Conservation (phyloP, 805 yeast species). For the Saturnispora silvae region DNA sequence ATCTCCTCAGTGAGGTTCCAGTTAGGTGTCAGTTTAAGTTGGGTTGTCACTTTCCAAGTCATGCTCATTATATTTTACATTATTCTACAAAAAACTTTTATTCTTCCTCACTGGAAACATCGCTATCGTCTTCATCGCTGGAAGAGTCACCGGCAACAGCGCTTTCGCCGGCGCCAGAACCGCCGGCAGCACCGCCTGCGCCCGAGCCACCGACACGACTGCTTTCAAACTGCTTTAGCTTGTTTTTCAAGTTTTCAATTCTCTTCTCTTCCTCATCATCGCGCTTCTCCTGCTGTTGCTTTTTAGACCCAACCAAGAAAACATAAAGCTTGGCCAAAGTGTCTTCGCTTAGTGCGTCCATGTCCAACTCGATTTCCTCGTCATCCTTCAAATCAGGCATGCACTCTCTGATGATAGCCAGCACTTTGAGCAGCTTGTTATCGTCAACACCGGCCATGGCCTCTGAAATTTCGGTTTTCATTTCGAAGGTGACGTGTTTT, state of each 20-base stretch:
- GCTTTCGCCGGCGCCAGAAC: background rate
- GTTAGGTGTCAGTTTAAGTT: too few species aligned
- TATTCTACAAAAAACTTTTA: constrained; percentile 9
- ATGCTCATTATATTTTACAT: constrained; percentile 9
- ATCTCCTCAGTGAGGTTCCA: too few species aligned
- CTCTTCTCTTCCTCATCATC: constrained; percentile 59
- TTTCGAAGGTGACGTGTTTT: constrained; percentile 70
- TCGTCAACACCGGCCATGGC: constrained; percentile 68
- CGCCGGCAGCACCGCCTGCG: constrained; percentile 19
- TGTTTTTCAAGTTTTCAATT: constrained; percentile 61
- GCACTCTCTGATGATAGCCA: constrained; percentile 74
- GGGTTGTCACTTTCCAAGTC: too few species aligned
- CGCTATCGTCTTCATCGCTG: constrained; percentile 53
- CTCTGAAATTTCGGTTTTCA: constrained; percentile 91
- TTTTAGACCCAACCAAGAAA: constrained; percentile 51
- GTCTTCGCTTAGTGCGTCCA: constrained; percentile 80
- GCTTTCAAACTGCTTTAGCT: constrained; percentile 61
- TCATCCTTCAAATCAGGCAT: constrained; percentile 60
- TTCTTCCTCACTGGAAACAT: constrained; percentile 24
- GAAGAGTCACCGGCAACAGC: constrained; percentile 39
- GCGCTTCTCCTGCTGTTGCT: constrained; percentile 25
- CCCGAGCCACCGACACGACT: constrained; percentile 19
- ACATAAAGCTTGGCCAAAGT: constrained; percentile 78
- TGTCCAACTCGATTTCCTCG: constrained; percentile 93
- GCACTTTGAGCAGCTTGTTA: constrained; percentile 70